Evolutionary conservation across 306 rosid species (phyloP), one percentile per base, ranked within the genome.

Genomic region (Ochetophila trinervis): DNA sequence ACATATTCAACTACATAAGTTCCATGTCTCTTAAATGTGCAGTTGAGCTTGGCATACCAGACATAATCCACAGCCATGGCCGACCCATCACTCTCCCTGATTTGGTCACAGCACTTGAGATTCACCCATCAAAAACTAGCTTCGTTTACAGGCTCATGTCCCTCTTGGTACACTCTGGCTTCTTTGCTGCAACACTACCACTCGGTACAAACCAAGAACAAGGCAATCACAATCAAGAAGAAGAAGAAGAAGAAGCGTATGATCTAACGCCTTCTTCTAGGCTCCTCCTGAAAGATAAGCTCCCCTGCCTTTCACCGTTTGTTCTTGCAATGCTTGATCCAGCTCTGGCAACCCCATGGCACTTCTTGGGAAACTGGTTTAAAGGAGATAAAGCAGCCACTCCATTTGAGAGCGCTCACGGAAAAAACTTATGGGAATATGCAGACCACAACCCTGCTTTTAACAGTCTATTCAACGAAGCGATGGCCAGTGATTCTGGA

Each of bases 11-110:
- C 68, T 78, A 15, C 57, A 53, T 80, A 0, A 76, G 76, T 60
- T 79, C 85, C 66, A 79, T 81, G 85, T 82, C 88, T 4, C 78
- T 86, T 6, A 81, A 80, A 19, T 68, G 70, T 5, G 83, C 64
- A 0, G 18, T 76, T 64, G 79, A 83, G 47, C 55, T 86, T 0
- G 85, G 86, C 74, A 60, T 83, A 54, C 85, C 83, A 0, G 86
- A 86, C 57, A 35, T 36, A 34, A 86, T 86, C 45, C 69, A 83
- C 40, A 47, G 36, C 66, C 75, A 86, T 18, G 85, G 85, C 22
- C 72, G 75, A 64, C 77, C 87, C 34, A 79, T 84, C 18, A 79
- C 85, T 32, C 77, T 84, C 12, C n/a, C 67, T 1, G 69, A 81
- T 15, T 57, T 86, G 47, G 71, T 74, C 64, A 51, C 82, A 2